Conservation (phyloP, 495 filamentous ascomycete genomes). For the Penicillium robsamsonii region DNA sequence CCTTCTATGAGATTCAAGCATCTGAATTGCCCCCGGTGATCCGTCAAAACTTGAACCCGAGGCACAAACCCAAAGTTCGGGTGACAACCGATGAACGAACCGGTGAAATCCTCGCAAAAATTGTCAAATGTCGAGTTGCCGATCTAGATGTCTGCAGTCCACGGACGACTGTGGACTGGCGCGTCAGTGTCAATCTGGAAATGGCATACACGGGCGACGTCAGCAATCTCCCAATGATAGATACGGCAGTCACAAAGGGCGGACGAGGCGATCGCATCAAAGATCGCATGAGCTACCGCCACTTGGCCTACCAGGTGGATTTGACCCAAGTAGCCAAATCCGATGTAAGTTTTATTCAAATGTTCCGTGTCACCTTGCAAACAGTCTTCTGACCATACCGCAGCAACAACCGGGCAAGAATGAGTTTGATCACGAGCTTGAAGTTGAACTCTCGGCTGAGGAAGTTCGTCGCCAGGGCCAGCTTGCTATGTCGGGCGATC, state of each 20-base stretch:
- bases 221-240: constrained; percentile 46
- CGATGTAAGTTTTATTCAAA: constrained; percentile 49
- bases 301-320: constrained; percentile 82
- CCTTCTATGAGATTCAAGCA: constrained; percentile 74
- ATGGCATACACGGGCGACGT: constrained; percentile 75
- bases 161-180: constrained; percentile 69
- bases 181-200: constrained; percentile 88
- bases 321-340: constrained; percentile 76
- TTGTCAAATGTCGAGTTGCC: constrained; percentile 83
- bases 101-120: constrained; percentile 70
- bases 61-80: constrained; percentile 66
- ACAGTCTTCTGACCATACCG: constrained; percentile 19
- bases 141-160: constrained; percentile 81
- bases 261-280: constrained; percentile 66
- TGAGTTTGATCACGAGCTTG: constrained; percentile 82
- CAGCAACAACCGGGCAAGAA: constrained; percentile 41
- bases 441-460: constrained; percentile 72
- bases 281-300: constrained; percentile 84
- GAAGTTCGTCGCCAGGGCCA: constrained; percentile 69
- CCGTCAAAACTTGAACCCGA: constrained; percentile 54
- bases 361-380: constrained; percentile 7
- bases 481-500: constrained; percentile 53
- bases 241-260: constrained; percentile 23
- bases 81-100: constrained; percentile 75
- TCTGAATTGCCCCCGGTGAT: constrained; percentile 53